Percentiles rank a stretch among this genome's conserved stretches.
Evolutionary conservation across 768 basidiomycete species (phyloP).

Genomic region (Suillus subluteus): DNA sequence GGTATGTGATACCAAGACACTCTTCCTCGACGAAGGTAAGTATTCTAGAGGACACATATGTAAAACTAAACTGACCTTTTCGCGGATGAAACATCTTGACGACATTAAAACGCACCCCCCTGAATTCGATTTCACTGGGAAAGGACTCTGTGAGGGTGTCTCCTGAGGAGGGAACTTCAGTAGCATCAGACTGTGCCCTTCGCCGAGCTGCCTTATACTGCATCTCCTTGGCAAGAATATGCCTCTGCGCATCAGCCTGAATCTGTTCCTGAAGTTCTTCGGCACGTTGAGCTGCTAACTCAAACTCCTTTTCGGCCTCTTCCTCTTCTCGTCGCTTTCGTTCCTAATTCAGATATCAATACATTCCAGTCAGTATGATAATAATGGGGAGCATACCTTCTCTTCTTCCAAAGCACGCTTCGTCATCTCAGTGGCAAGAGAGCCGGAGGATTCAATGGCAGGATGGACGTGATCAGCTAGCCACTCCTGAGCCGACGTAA

Average conservation of each 20-base stretch:
- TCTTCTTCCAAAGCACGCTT: conserved; percentile 73
- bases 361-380: conserved; percentile 1
- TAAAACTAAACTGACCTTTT: conserved; percentile 48
- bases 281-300: conserved; percentile 55
- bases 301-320: conserved; percentile 53
- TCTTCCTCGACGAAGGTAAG: conserved; percentile 42
- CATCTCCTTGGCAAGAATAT: conserved; percentile 49
- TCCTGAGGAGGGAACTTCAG: conserved; percentile 55
- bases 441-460: conserved; percentile 62
- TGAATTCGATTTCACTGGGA: conserved; percentile 55
- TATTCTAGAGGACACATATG: neutral
- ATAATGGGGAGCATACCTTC: conserved; percentile 43
- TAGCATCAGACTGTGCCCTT: conserved; percentile 72
- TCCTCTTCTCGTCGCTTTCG: conserved; percentile 58
- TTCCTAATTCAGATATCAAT: conserved; percentile 39
- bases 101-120: conserved; percentile 59
- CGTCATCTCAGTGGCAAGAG: conserved; percentile 80
- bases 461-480: conserved; percentile 58
- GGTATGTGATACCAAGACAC: conserved; percentile 65
- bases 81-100: conserved; percentile 76
- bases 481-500: conserved; percentile 74
- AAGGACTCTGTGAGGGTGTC: conserved; percentile 69
- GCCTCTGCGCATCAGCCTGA: conserved; percentile 63
- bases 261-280: conserved; percentile 68
- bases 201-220: conserved; percentile 55